Evolutionary conservation across 2,329 filamentous ascomycete genomes (phyloP), one percentile per base, ranked within the genome.

Genomic region (Hymenotorrendiella dingleyae): DNA sequence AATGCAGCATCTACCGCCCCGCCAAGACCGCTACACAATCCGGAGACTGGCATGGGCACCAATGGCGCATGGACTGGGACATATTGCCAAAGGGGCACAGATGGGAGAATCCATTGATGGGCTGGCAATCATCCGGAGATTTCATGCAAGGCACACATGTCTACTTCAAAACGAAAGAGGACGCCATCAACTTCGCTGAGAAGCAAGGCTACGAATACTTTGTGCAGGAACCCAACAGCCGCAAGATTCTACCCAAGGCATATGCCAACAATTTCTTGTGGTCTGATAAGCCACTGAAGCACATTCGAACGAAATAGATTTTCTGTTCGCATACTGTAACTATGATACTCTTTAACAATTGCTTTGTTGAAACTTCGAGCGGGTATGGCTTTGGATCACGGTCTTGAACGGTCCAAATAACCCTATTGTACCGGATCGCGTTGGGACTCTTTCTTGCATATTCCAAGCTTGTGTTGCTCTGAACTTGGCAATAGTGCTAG

Each of bases 191-290:
- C 46, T 98, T 98, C 62, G 93, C 94, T 19, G 86, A 97, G 71
- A 98, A 97, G 77, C 93, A 98, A 67, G 93, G 94, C 26, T 98
- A 98, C 64, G 91, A 98, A 64, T 98, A 95, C 68, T 97, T 93
- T 64, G 90, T 98, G 19, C 93, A 97, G 73, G 93, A 97, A 70
- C 91, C 93, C 26, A 94, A 96, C 61, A 79, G 80, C 67, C 81
- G 93, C 62, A 85, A 83, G 61, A 83, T 96, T 58, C 71, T 80
- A 12, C 86, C 89, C 48, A 98, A 98, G 79, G 85, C 87, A 9
- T 98, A 98, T 65, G 91, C 93, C 48, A 94, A 94, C 68, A 95
- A 97, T 72, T 98, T 97, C 67, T 63, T 90, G 51, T 90, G 94
- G 71, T 81, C 81, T 49, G 71, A 85, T 10, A 83, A 79, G 67